phyloP scores from a whole-genome alignment of 2,329 filamentous ascomycete species.

The Penicillium sp. region DNA sequence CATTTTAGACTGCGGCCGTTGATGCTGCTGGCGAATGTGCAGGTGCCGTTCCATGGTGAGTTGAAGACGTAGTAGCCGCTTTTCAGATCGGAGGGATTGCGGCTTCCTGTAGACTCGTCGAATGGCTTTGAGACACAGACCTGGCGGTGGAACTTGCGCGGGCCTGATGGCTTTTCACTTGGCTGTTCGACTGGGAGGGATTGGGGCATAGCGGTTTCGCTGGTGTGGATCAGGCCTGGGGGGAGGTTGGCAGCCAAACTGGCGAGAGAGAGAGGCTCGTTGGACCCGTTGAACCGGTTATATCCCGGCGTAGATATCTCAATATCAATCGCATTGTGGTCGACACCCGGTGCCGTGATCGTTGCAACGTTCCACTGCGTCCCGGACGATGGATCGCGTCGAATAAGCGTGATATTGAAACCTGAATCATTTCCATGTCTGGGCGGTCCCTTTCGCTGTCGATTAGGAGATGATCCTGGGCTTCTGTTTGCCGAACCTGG shows the following conservation, averaged over 20 bases:
- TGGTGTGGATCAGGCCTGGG: constrained; percentile 21
- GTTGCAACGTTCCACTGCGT: constrained; percentile 71
- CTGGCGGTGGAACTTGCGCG: constrained; percentile 31
- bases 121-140: constrained; percentile 30
- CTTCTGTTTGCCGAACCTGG: constrained; percentile 22
- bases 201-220: constrained; percentile 11
- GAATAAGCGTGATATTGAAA: constrained; percentile 57
- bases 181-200: constrained; percentile 6
- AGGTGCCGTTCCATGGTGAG: constrained; percentile 81
- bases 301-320: constrained; percentile 59
- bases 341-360: constrained; percentile 45
- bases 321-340: constrained; percentile 43
- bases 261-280: constrained; percentile 34
- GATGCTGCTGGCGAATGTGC: constrained; percentile 75
- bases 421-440: constrained; percentile 18
- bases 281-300: constrained; percentile 49
- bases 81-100: constrained; percentile 21
- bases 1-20: constrained; percentile 71
- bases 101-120: constrained; percentile 6
- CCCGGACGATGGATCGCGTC: constrained; percentile 64
- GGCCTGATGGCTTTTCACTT: constrained; percentile 17
- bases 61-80: constrained; percentile 63
- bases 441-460: constrained; percentile 9
- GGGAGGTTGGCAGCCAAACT: constrained; percentile 26
- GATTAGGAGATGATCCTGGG: constrained; percentile 27